Evolutionary conservation across 805 yeast genomes (phyloP), one percentile per base, ranked within the genome.

Genomic region (Yarrowia deformans): DNA sequence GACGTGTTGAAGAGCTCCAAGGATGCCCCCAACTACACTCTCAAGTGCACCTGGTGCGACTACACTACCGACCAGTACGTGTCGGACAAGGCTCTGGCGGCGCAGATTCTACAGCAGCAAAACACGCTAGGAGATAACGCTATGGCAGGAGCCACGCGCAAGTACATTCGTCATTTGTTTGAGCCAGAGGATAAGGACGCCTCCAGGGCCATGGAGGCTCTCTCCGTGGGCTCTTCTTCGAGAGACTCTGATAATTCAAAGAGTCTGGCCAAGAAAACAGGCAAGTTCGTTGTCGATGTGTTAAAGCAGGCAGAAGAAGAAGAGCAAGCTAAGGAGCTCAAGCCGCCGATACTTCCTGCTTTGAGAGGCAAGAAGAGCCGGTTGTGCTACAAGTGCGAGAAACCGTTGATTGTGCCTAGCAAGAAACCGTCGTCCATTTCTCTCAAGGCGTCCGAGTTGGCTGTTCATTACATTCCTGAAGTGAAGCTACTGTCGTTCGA

Each of bases 21-120:
- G 18, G 56, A 63, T 5, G 55, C 56, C 1, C 13, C 56, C 8
- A 63, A 48, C 29, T 48, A 48, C 29, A 49, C 48, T 0, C 48
- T 63, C 19, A 46, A 63, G 8, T 63, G 68, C 39, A 48, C 56
- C 16, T 63, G 50, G 35, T 63, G 68, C 19, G 46, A 63, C 39
- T 63, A 48, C 40, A 37, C 19, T 2, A 63, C 45, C 5, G 56
- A 63, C 16, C 45, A 49, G 29, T 63, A 63, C 39, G 35, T 10
- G 37, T 23, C 68, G 4, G 56, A 49, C 23, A 63, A 48, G 18
- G 45, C 56, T 18, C 46, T 63, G 39, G 56, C 56, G 3, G 45
- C 68, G 12, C 68, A 63, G 48, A 49, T 63, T 13, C 12, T 63
- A 29, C 56, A 48, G 12, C 55, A 63, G 9, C 55, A 48, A n/a